Conservation (phyloP, 306 rosid species). For the Ormosia semicastrata region DNA sequence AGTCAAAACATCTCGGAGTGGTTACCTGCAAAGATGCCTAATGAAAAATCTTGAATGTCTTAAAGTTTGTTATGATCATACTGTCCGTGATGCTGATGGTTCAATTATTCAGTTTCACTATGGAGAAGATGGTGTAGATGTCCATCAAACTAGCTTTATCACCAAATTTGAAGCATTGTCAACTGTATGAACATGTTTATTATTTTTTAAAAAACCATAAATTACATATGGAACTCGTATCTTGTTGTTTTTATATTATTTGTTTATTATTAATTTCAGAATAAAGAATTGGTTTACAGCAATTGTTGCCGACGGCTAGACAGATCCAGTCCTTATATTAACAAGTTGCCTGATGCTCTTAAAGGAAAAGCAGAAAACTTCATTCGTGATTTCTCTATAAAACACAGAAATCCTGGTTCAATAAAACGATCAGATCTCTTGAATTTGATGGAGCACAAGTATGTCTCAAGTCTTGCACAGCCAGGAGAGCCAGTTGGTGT, state of each 20-base stretch:
- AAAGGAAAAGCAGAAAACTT: constrained; percentile 53
- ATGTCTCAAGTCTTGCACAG: constrained; percentile 79
- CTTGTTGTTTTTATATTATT: constrained; percentile 22
- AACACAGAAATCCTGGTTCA: constrained; percentile 33
- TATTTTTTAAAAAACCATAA: constrained; percentile 5
- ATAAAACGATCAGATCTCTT: constrained; percentile 47
- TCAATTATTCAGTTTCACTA: constrained; percentile 82
- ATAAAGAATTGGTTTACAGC: constrained; percentile 63
- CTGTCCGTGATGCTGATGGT: constrained; percentile 96
- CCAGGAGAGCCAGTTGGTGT: constrained; percentile 99
- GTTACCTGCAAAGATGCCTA: constrained; percentile 92
- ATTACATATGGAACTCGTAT: constrained; percentile 18
- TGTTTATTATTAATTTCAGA: constrained; percentile 54
- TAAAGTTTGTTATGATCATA: constrained; percentile 78
- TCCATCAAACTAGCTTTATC: constrained; percentile 82
- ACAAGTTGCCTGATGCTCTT: constrained; percentile 70
- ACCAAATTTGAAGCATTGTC: constrained; percentile 73
- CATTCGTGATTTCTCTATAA: constrained; percentile 31
- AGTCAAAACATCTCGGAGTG: constrained; percentile 98
- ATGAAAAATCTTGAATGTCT: constrained; percentile 90
- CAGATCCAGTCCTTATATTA: constrained; percentile 59
- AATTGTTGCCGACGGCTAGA: constrained; percentile 55
- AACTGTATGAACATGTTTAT: constrained; percentile 47
- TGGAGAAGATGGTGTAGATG: constrained; percentile 98
- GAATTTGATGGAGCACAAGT: constrained; percentile 90